Conservation (phyloP, 352 stramenopile genomes). For the Globisporangium spinosum region DNA sequence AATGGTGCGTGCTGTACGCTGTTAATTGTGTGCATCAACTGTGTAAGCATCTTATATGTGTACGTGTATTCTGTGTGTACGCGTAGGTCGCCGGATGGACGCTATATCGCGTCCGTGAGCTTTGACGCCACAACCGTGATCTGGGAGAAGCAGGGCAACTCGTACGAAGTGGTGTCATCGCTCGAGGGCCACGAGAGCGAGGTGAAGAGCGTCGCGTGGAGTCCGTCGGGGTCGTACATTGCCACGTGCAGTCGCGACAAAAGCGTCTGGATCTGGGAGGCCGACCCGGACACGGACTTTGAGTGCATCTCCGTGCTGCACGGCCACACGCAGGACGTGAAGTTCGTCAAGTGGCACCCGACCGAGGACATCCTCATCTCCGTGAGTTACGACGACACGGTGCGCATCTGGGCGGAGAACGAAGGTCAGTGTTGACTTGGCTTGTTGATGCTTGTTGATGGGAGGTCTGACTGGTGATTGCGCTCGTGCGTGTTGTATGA, state of each 20-base stretch:
- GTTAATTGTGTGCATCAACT: background rate
- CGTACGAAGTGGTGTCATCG: slow-evolving; percentile 93
- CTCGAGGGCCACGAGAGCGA: slow-evolving; percentile 98
- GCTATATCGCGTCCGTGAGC: slow-evolving; percentile 91
- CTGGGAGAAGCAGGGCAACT: slow-evolving; percentile 87
- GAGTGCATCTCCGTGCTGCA: slow-evolving; percentile 97
- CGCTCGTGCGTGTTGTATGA: background rate
- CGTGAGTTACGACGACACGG: slow-evolving; percentile 95
- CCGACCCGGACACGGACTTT: slow-evolving; percentile 92
- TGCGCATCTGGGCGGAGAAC: slow-evolving; percentile 95
- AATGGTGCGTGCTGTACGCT: slow-evolving; percentile 66
- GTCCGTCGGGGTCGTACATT: slow-evolving; percentile 88
- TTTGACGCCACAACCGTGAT: slow-evolving; percentile 96
- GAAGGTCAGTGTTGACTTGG: slow-evolving; percentile 30
- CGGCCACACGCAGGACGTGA: slow-evolving; percentile 96
- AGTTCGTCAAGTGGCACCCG: slow-evolving; percentile 93
- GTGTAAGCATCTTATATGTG: background rate
- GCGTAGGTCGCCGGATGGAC: slow-evolving; percentile 62
- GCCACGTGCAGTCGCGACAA: slow-evolving; percentile 99
- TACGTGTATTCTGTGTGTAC: background rate
- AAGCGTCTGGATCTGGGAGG: slow-evolving; percentile 98
- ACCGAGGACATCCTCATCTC: slow-evolving; percentile 83
- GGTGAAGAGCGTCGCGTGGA: slow-evolving; percentile 97
- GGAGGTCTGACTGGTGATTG: background rate
- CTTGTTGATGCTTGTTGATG: background rate